Base-by-base conservation (phyloP, 2,329 filamentous ascomycete genomes). In the Monosporascus sp. region DNA sequence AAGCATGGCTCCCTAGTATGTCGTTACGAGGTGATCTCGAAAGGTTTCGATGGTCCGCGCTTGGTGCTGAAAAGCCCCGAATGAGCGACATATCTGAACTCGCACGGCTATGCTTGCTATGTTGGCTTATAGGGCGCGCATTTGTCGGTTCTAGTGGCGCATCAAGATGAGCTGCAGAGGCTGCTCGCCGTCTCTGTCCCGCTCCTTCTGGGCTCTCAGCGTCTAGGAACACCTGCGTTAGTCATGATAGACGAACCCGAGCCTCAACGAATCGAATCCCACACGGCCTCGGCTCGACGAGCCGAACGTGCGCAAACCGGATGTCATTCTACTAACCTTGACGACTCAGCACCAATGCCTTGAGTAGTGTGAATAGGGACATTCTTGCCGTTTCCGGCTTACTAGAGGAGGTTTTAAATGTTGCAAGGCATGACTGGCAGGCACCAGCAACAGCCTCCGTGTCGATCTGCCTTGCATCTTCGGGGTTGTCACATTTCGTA, bases 401-500 rank as follows among this genome's bases (percentile, higher is more conserved):
- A 53, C 84, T 82, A 44, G 81, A 75, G 6, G 90, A 90, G 27
- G 88, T 87, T 66, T 88, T 87, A 67, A 91, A 87, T 51, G 87
- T 84, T 57, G 84, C 83, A 57, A 93, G 80, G 61, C 84, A 87
- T 17, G 87, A 80, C 55, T 87, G 81, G 61, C 88, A 89, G 59
- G 82, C 85, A 53, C 70, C 71, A 47, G 80, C 75, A 44, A 94
- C 79, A 52, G 75, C 80, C 27, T 84, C 78, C 16, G 87, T 82
- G 64, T 93, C 85, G 52, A 95, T 78, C 66, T 90, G 82, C 65
- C 88, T 85, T 55, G 84, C 76, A 54, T 82, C 80, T 57, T 86
- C 82, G 48, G 87, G 85, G 49, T 85, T 82, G 69, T 97, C 93
- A 75, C 90, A 96, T 77, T 97, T 97, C 70, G 87, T 93, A 52